Percentiles rank a stretch among this genome's conserved stretches.
phyloP scores from a whole-genome alignment of 2,329 filamentous ascomycete genomes.

The Sporothrix sp. region DNA sequence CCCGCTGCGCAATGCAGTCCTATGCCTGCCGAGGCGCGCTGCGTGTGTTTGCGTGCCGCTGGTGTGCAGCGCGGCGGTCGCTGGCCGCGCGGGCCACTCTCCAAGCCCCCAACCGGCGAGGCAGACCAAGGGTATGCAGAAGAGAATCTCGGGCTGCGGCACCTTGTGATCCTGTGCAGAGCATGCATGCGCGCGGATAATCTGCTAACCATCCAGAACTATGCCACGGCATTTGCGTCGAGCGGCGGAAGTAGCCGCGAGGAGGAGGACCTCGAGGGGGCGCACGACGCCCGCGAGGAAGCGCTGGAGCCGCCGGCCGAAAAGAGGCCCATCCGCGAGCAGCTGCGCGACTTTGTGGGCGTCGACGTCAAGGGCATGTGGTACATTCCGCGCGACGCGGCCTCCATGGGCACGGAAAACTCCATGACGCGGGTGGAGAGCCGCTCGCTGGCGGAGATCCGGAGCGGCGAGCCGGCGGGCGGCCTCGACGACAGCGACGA shows the following conservation, averaged over 20 bases:
- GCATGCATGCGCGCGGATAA: too few relatives aligned
- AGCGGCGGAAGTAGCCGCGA: too few relatives aligned
- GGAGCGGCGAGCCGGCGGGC: not conserved
- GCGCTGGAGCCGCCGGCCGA: too few relatives aligned
- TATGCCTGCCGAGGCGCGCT: slow-evolving; percentile 2
- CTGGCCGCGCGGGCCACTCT: not conserved
- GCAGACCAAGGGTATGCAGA: not conserved
- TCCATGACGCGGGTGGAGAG: slow-evolving; percentile 27
- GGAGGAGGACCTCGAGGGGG: too few relatives aligned
- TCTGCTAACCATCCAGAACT: too few relatives aligned
- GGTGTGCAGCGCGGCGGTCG: not conserved
- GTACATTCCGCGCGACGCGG: slow-evolving; percentile 19
- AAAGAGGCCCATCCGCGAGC: slow-evolving; percentile 30
- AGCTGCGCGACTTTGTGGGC: slow-evolving; percentile 27
- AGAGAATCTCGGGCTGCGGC: too few relatives aligned
- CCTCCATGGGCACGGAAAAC: slow-evolving; percentile 26
- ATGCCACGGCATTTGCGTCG: too few relatives aligned
- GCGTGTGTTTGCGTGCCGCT: slow-evolving; percentile 2
- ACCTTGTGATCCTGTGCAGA: too few relatives aligned
- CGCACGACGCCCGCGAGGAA: too few relatives aligned
- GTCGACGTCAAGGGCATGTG: not conserved
- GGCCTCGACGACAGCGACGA: slow-evolving; percentile 14
- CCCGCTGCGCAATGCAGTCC: slow-evolving; percentile 1
- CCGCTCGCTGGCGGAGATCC: slow-evolving; percentile 22
- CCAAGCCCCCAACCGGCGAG: too few relatives aligned